Percentiles rank a stretch among this genome's conserved stretches.
phyloP scores from a whole-genome alignment of 2,329 filamentous ascomycete genomes.

The Lecanicillium sp. region DNA sequence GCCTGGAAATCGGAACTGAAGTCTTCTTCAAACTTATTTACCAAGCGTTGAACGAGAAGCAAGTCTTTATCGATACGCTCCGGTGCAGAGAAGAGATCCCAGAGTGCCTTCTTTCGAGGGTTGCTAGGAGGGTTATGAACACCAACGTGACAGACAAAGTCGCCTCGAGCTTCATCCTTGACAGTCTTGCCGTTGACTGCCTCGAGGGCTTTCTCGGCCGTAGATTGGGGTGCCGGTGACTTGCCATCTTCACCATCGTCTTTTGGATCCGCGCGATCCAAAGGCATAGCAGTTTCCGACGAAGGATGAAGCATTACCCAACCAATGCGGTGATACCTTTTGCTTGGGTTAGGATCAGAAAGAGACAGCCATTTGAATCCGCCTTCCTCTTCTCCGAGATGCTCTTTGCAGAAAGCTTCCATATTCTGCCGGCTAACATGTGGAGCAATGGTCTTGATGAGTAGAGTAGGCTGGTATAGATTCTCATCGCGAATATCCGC shows the following conservation, averaged over 20 bases:
- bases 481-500: conserved; percentile 86
- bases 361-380: conserved; percentile 95
- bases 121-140: conserved; percentile 84
- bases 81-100: conserved; percentile 92
- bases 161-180: conserved; percentile 84
- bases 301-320: conserved; percentile 94
- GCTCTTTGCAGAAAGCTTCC: conserved; percentile 89
- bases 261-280: conserved; percentile 65
- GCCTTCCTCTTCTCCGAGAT: conserved; percentile 81
- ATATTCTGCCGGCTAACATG: conserved; percentile 91
- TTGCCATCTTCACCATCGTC: conserved; percentile 53
- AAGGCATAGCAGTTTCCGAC: conserved; percentile 53
- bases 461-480: conserved; percentile 77
- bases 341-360: conserved; percentile 92
- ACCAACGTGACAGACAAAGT: conserved; percentile 96
- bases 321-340: conserved; percentile 93
- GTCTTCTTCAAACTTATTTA: conserved; percentile 77
- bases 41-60: conserved; percentile 70
- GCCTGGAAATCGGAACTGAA: conserved; percentile 72
- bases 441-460: conserved; percentile 97
- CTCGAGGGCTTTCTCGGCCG: conserved; percentile 79
- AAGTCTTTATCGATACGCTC: conserved; percentile 91
- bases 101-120: conserved; percentile 87
- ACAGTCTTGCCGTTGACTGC: conserved; percentile 98
- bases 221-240: conserved; percentile 43